Percentiles rank a stretch among this genome's conserved stretches.
These are phyloP conservation scores for Phycomyces blakesleeanus DNA, from an alignment of 192 early-diverging fungal species.

Conservation along the genomic window DNA sequence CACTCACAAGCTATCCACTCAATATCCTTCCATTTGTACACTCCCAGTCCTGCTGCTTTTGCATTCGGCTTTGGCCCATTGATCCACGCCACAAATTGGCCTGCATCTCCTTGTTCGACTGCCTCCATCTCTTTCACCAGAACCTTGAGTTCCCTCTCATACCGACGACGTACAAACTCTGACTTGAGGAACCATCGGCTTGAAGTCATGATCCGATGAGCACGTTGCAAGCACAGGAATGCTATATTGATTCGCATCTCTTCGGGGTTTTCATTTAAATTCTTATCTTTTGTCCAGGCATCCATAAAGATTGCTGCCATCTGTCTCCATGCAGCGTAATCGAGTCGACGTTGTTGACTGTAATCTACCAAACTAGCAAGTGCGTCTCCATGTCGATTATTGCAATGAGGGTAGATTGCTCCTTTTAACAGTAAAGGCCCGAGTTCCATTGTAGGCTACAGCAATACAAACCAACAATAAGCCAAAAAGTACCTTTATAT, in stretches of 20 bases:
- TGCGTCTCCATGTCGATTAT: conserved; percentile 15
- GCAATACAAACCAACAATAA: conserved; percentile 4
- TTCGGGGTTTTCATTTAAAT: not conserved
- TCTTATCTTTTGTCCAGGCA: not conserved
- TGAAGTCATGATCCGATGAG: conserved; percentile 14
- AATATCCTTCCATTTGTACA: conserved; percentile 28
- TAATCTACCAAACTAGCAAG: conserved; percentile 16
- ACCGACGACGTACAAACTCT: conserved; percentile 2
- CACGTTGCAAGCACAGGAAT: conserved; percentile 9
- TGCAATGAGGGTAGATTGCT: conserved; percentile 14
- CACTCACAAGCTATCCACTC: conserved; percentile 29
- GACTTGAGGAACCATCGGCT: conserved; percentile 9
- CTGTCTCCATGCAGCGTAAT: conserved; percentile 25
- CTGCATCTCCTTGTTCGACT: conserved; percentile 5
- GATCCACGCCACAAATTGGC: conserved; percentile 18
- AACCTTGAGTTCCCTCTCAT: conserved; percentile 3
- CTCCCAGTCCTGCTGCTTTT: not conserved
- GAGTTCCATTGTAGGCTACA: conserved; percentile 17
- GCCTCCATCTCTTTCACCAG: not conserved
- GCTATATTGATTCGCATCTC: conserved; percentile 18
- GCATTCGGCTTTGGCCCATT: not conserved
- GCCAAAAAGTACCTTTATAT: not conserved
- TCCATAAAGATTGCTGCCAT: conserved; percentile 23
- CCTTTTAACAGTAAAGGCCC: conserved; percentile 19
- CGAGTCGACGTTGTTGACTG: conserved; percentile 12